Conservation (phyloP, 2,329 filamentous ascomycete species). For the Aspergillus brasiliensis region DNA sequence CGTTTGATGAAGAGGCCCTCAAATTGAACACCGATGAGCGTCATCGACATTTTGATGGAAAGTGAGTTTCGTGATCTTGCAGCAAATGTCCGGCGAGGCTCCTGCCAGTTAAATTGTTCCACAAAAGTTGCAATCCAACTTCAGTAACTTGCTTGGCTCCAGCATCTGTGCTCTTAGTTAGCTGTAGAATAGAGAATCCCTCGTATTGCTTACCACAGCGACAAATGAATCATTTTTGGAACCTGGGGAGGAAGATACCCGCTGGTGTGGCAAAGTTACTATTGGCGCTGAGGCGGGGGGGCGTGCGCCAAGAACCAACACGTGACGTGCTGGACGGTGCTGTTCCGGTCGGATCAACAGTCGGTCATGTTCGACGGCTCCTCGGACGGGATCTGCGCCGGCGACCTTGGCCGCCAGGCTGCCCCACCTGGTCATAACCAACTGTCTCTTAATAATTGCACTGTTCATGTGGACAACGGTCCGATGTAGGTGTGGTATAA, state of each 20-base stretch:
- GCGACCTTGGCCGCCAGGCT: neutral
- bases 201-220: constrained; percentile 4
- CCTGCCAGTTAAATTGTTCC: neutral
- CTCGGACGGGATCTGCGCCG: neutral
- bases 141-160: neutral
- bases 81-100: neutral
- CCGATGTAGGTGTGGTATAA: neutral
- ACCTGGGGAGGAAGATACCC: constrained; percentile 6
- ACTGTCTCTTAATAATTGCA: neutral
- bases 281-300: neutral
- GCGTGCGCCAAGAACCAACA: neutral
- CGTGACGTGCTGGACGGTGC: neutral
- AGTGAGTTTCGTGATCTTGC: neutral
- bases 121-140: neutral
- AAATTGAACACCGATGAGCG: neutral
- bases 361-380: neutral
- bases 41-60: neutral
- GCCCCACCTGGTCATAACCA: neutral
- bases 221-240: constrained; percentile 15
- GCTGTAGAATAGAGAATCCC: neutral
- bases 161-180: constrained; percentile 2
- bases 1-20: neutral
- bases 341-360: neutral
- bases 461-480: neutral
- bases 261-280: neutral